These are phyloP conservation scores for Colletotrichum liaoningense DNA, from an alignment of 2,329 filamentous ascomycete species.

Conservation along the genomic window DNA sequence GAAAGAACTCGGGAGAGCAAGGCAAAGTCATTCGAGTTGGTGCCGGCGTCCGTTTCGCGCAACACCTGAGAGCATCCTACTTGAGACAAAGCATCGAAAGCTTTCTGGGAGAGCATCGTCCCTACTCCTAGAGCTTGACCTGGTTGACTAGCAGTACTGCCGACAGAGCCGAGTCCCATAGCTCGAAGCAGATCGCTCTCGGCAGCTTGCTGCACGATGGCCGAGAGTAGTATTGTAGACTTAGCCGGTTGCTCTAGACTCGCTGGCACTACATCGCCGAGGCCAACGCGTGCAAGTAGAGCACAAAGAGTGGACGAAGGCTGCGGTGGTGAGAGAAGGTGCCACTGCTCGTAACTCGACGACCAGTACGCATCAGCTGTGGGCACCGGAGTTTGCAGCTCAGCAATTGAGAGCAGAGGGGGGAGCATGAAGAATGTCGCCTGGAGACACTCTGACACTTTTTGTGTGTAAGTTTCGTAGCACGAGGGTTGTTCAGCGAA, in stretches of 20 bases:
- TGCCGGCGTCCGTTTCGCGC: not conserved
- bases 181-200: slow-evolving; percentile 6
- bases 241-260: not conserved
- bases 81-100: not conserved
- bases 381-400: slow-evolving; percentile 6
- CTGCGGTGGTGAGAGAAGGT: slow-evolving; percentile 1
- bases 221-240: slow-evolving; percentile 3
- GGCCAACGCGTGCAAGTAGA: not conserved
- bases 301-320: not conserved
- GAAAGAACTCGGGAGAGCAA: not conserved
- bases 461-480: not conserved
- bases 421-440: not conserved
- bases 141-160: not conserved
- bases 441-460: not conserved
- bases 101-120: not conserved
- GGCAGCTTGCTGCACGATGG: slow-evolving; percentile 10
- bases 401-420: not conserved
- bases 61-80: not conserved
- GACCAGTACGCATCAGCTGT: slow-evolving; percentile 3
- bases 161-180: slow-evolving; percentile 1
- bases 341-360: slow-evolving; percentile 4
- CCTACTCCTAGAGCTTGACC: not conserved
- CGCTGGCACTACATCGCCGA: not conserved
- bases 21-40: not conserved
- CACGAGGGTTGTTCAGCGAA: not conserved